A percentile compares a stretch with the other conserved stretches of the same genome.
These are phyloP conservation scores for Kodamaea kakaduensis DNA, from an alignment of 805 yeast species.

Conservation along the genomic window DNA sequence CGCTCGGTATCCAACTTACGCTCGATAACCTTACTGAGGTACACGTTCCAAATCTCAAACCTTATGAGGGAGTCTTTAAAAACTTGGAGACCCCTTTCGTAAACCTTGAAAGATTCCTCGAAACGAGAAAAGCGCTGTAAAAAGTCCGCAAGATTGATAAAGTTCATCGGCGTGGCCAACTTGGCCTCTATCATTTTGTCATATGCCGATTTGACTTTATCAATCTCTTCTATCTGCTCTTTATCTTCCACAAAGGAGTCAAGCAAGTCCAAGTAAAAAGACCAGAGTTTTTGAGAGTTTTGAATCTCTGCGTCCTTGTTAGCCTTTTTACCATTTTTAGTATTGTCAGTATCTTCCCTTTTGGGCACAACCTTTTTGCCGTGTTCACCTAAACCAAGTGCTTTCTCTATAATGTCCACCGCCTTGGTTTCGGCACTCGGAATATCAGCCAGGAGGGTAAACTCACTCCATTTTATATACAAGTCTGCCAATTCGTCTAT, in stretches of 20 bases:
- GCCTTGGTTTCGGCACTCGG: constrained; percentile 43
- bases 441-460: constrained; percentile 43
- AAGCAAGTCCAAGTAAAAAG: constrained; percentile 63
- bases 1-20: constrained; percentile 19
- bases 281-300: constrained; percentile 67
- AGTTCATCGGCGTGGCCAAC: constrained; percentile 63
- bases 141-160: constrained; percentile 64
- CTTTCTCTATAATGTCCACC: constrained; percentile 28
- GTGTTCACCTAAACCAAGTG: constrained; percentile 13
- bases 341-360: constrained; percentile 33
- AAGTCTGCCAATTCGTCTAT: constrained; percentile 63
- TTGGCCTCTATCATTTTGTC: constrained; percentile 39
- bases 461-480: constrained; percentile 74
- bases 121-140: constrained; percentile 44
- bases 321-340: too few species aligned
- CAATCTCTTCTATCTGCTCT: constrained; percentile 16
- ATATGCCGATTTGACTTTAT: constrained; percentile 24
- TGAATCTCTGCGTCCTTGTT: constrained; percentile 2
- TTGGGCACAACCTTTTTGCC: constrained; percentile 23
- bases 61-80: constrained; percentile 54
- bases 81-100: constrained; percentile 61
- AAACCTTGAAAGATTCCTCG: constrained; percentile 54
- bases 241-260: constrained; percentile 50
- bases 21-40: constrained; percentile 49
- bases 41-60: constrained; percentile 69